Conservation (phyloP, 805 yeast species). For the Cyberlindnera amylophila region DNA sequence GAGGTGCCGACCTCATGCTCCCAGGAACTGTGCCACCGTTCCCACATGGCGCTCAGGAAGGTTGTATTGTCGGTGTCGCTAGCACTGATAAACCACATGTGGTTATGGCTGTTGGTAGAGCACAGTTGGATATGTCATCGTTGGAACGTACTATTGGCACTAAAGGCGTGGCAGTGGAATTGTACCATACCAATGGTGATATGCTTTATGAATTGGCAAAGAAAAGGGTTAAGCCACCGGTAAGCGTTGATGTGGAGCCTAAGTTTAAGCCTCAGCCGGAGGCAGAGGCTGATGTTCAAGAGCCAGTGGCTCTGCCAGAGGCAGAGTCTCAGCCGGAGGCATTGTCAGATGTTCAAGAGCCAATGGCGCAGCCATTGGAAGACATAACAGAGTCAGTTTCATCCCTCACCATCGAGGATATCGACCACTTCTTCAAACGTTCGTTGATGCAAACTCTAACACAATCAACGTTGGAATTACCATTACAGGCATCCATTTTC, state of each 20-base stretch:
- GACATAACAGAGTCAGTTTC: constrained; percentile 8
- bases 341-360: constrained; percentile 1
- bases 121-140: constrained; percentile 48
- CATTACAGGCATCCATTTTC: constrained; percentile 70
- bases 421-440: constrained; percentile 70
- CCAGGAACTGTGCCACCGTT: constrained; percentile 65
- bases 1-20: constrained; percentile 81
- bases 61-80: constrained; percentile 69
- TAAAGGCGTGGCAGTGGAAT: constrained; percentile 74
- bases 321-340: constrained; percentile 6
- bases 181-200: constrained; percentile 69
- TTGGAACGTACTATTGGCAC: constrained; percentile 53
- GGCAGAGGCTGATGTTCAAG: constrained; percentile 15
- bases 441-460: constrained; percentile 70
- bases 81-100: constrained; percentile 56
- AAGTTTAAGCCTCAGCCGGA: constrained; percentile 19
- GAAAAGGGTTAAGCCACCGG: constrained; percentile 41
- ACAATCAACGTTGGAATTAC: constrained; percentile 49
- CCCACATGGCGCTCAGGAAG: constrained; percentile 36
- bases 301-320: neutral
- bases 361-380: constrained; percentile 14
- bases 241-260: constrained; percentile 28
- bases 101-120: constrained; percentile 68
- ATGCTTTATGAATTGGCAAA: constrained; percentile 51
- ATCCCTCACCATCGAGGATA: constrained; percentile 52